phyloP scores from a whole-genome alignment of 2,329 filamentous ascomycete species.

The Sclerotinia subarctica region DNA sequence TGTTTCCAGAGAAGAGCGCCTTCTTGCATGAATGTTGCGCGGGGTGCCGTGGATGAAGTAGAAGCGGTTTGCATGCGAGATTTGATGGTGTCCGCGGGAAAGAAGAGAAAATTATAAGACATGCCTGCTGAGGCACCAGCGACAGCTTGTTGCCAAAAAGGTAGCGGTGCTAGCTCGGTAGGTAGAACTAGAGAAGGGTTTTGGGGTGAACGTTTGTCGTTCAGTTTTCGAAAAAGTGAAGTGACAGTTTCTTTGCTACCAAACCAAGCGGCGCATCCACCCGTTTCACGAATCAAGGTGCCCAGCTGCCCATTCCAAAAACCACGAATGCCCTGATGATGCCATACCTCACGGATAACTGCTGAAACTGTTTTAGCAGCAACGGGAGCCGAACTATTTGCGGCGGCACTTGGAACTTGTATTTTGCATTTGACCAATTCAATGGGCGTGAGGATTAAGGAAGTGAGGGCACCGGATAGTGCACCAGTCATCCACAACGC shows the following conservation, averaged over 20 bases:
- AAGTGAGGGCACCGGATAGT: conserved; percentile 83
- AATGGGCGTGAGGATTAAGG: conserved; percentile 86
- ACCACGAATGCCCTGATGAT: conserved; percentile 74
- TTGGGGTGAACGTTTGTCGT: conserved; percentile 42
- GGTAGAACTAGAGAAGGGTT: conserved; percentile 14
- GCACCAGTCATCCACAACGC: conserved; percentile 78
- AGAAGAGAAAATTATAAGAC: conserved; percentile 96
- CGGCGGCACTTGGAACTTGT: conserved; percentile 61
- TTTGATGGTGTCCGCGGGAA: conserved; percentile 96
- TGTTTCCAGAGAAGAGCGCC: conserved; percentile 73
- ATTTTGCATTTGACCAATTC: conserved; percentile 99
- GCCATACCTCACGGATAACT: conserved; percentile 76
- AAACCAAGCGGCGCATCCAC: conserved; percentile 93
- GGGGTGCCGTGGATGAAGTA: conserved; percentile 45
- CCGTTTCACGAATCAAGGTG: conserved; percentile 89
- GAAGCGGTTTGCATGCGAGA: conserved; percentile 92
- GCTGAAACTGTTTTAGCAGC: conserved; percentile 60
- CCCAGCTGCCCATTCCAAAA: conserved; percentile 97
- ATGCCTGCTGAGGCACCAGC: conserved; percentile 87
- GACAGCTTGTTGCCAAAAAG: conserved; percentile 81
- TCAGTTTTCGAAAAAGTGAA: conserved; percentile 41
- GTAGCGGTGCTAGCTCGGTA: conserved; percentile 53
- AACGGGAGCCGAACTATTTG: conserved; percentile 43
- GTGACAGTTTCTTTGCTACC: conserved; percentile 81
- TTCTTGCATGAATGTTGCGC: conserved; percentile 69